phyloP scores from a whole-genome alignment of 164 flowering plant species.

The Protea cynaroides region DNA sequence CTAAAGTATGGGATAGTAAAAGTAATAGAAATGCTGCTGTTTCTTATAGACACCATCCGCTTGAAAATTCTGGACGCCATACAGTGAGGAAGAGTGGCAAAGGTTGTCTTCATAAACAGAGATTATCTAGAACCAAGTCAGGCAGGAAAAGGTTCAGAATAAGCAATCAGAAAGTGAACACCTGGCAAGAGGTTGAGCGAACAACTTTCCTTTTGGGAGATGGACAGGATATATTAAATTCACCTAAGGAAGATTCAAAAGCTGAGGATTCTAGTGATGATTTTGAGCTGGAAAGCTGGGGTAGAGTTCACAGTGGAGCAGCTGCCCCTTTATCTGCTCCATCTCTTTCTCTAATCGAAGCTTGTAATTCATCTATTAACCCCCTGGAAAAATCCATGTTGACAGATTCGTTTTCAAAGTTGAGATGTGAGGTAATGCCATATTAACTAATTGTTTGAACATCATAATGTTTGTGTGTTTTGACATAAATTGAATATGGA shows the following conservation, averaged over 20 bases:
- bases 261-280: slow-evolving; percentile 74
- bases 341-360: slow-evolving; percentile 34
- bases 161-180: slow-evolving; percentile 37
- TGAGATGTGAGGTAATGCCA: slow-evolving; percentile 85
- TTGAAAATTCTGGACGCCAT: slow-evolving; percentile 60
- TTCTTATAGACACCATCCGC: slow-evolving; percentile 83
- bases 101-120: slow-evolving; percentile 33
- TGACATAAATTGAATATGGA: slow-evolving; percentile 16
- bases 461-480: slow-evolving; percentile 6
- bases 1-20: slow-evolving; percentile 93
- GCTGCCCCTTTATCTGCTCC: slow-evolving; percentile 67
- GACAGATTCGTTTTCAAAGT: slow-evolving; percentile 66
- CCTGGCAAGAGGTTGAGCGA: slow-evolving; percentile 91
- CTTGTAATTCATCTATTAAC: slow-evolving; percentile 27
- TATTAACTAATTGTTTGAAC: slow-evolving; percentile 8
- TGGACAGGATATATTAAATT: slow-evolving; percentile 65
- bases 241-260: slow-evolving; percentile 32
- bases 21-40: slow-evolving; percentile 50
- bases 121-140: slow-evolving; percentile 34
- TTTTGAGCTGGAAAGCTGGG: slow-evolving; percentile 52
- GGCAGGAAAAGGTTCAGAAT: slow-evolving; percentile 60
- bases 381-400: slow-evolving; percentile 37
- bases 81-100: slow-evolving; percentile 38
- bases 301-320: slow-evolving; percentile 65
- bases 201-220: slow-evolving; percentile 77